These are phyloP conservation scores for Cyclostephanos invisitatus DNA, from an alignment of 108 stramenopile species.

Conservation along the genomic window DNA sequence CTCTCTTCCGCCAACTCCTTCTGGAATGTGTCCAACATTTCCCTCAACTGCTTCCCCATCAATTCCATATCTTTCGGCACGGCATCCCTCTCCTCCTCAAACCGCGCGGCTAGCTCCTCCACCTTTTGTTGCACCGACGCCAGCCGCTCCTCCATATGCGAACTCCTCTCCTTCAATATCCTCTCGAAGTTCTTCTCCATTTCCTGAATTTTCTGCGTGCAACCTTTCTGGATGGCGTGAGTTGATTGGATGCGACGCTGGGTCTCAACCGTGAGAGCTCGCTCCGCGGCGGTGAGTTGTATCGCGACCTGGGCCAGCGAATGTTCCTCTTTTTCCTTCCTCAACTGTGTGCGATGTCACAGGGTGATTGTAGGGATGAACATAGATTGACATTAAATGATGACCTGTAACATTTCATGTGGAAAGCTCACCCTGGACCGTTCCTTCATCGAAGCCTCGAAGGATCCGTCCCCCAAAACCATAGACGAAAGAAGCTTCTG, in stretches of 20 bases:
- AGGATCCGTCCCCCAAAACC: constrained; percentile 49
- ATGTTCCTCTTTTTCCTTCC: constrained; percentile 82
- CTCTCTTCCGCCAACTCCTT: constrained; percentile 82
- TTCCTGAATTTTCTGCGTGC: constrained; percentile 62
- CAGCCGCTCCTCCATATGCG: constrained; percentile 53
- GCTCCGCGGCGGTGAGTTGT: constrained; percentile 66
- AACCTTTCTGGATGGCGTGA: constrained; percentile 58
- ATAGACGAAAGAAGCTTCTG: constrained; percentile 44
- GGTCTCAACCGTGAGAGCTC: constrained; percentile 72
- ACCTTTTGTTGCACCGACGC: constrained; percentile 56
- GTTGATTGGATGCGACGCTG: constrained; percentile 83
- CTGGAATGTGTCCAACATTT: constrained; percentile 57
- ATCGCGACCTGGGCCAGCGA: constrained; percentile 78
- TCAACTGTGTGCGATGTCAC: constrained; percentile 29
- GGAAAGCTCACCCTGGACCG: constrained; percentile 52
- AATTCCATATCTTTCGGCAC: constrained; percentile 53
- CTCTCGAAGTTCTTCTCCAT: constrained; percentile 64
- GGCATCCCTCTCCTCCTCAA: constrained; percentile 57
- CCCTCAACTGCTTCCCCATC: constrained; percentile 56
- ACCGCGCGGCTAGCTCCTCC: constrained; percentile 58
- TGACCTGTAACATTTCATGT: background rate
- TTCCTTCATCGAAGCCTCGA: constrained; percentile 76
- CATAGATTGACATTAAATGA: constrained; percentile 1
- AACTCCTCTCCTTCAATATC: constrained; percentile 59
- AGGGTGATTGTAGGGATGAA: background rate